Evolutionary conservation across 2,329 filamentous ascomycete species (phyloP).

Genomic region (Trichophyton schoenleinii): DNA sequence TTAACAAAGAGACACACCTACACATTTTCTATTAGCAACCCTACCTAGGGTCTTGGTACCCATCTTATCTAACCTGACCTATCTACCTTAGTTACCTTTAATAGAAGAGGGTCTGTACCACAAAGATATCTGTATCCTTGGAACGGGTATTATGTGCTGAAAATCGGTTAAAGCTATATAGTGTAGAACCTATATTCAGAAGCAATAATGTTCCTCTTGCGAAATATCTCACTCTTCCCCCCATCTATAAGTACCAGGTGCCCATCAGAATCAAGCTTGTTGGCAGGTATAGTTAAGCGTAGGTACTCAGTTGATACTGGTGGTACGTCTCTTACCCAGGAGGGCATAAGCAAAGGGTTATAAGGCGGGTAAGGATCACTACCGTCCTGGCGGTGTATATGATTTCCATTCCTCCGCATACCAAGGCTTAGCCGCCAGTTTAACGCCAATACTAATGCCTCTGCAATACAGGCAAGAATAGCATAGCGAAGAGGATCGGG

Average conservation of each 20-base stretch:
- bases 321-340: conserved; percentile 14
- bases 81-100: no score
- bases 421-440: conserved; percentile 18
- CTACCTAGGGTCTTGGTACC: no score
- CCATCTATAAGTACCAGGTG: conserved; percentile 16
- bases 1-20: no score
- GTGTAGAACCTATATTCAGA: conserved; percentile 9
- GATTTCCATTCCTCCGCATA: conserved; percentile 13
- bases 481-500: conserved; percentile 20
- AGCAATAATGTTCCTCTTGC: conserved; percentile 10
- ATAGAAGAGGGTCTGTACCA: no score
- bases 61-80: no score
- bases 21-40: no score
- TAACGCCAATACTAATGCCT: conserved; percentile 16
- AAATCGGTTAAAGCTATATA: neutral
- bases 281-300: conserved; percentile 14
- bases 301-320: conserved; percentile 11
- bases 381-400: conserved; percentile 9
- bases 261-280: conserved; percentile 15
- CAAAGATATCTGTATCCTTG: no score
- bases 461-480: conserved; percentile 18
- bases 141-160: no score
- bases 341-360: conserved; percentile 9
- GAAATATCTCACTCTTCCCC: conserved; percentile 8
- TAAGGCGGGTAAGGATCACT: conserved; percentile 12